Evolutionary conservation across 1,284 basidiomycete species (phyloP), one percentile per base, ranked within the genome.

Genomic region (Entoloma clypeatum): DNA sequence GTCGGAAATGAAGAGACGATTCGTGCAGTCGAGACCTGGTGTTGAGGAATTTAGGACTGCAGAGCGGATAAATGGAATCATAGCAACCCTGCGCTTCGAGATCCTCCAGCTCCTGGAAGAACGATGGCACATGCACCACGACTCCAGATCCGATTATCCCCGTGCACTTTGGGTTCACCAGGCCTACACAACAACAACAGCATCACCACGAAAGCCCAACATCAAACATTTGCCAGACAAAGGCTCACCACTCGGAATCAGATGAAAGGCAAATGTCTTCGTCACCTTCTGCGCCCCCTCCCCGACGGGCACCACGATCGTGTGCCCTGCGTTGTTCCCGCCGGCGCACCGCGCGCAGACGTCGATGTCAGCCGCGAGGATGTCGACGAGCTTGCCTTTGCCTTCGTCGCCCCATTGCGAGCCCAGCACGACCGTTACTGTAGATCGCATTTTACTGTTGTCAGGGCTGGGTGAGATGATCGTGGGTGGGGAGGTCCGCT

Each of bases 261-360:
- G 71, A 72, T 99, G 95, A 67, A 99, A 99, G 42, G 93, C 93
- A 64, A 90, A 98, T 17, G 85, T 94, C 54, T 79, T 92, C 63
- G 81, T 79, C 49, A 81, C 64, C 44, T 70, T 81, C 61, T 77
- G 81, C 57, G 72, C 75, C n/a, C n/a, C n/a, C n/a, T n/a, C n/a
- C 43, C 68, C 81, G 52, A 77, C 72, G 33, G 88, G 84, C 26
- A 86, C 91, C 50, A 99, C 88, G 63, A 99, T 97, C 23, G 96
- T 99, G 67, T 99, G 95, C 5, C 95, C 96, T 29, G 95, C 95
- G 62, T 99, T 99, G 72, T 98, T 98, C 13, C 95, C 96, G 19
- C 95, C 95, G 5, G 95, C 95, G 64, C 93, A 98, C 34, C 95
- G 81, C 24, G 94, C 95, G 59, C 94, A 98, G 59, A 99, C 68